Percentiles rank a stretch among this genome's conserved stretches.
Conservation (phyloP, 2,329 filamentous ascomycete species). For the Sporothrix sp. region DNA sequence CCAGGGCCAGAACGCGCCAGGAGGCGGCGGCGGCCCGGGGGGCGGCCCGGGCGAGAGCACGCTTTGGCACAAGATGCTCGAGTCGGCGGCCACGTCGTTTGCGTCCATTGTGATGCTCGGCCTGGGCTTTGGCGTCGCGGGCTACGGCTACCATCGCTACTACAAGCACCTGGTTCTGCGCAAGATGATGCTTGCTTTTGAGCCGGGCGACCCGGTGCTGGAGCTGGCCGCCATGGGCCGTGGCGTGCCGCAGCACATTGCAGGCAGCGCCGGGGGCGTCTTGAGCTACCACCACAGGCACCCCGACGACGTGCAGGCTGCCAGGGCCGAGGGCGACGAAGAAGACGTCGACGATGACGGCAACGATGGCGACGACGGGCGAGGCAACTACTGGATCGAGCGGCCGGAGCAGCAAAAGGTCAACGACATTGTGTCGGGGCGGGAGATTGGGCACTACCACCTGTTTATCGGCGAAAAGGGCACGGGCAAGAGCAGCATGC, state of each 20-base stretch:
- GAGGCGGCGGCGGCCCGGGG: not conserved
- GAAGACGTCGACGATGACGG: conserved; percentile 19
- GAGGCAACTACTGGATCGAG: conserved; percentile 63
- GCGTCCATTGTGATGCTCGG: conserved; percentile 66
- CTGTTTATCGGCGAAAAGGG: conserved; percentile 92
- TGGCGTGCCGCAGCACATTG: conserved; percentile 34
- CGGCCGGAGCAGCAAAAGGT: conserved; percentile 74
- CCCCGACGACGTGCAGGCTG: no score
- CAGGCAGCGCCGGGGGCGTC: conserved; percentile 2
- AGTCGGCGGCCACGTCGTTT: conserved; percentile 65
- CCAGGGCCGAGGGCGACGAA: conserved; percentile 25
- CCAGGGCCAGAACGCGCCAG: not conserved
- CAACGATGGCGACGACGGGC: not conserved
- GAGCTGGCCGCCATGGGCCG: conserved; percentile 63
- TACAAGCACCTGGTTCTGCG: conserved; percentile 87
- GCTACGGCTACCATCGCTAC: conserved; percentile 67
- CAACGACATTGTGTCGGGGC: conserved; percentile 71
- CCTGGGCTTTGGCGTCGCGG: conserved; percentile 53
- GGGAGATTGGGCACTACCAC: conserved; percentile 72
- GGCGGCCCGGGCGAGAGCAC: conserved; percentile 21
- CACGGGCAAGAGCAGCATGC: conserved; percentile 92
- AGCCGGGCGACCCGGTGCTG: conserved; percentile 81
- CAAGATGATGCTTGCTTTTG: conserved; percentile 89
- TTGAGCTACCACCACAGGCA: not conserved
- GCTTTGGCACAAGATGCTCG: conserved; percentile 53